Percentiles rank a stretch among this genome's conserved stretches.
Conservation (phyloP, 805 yeast genomes). For the Komagataella kurtzmanii region DNA sequence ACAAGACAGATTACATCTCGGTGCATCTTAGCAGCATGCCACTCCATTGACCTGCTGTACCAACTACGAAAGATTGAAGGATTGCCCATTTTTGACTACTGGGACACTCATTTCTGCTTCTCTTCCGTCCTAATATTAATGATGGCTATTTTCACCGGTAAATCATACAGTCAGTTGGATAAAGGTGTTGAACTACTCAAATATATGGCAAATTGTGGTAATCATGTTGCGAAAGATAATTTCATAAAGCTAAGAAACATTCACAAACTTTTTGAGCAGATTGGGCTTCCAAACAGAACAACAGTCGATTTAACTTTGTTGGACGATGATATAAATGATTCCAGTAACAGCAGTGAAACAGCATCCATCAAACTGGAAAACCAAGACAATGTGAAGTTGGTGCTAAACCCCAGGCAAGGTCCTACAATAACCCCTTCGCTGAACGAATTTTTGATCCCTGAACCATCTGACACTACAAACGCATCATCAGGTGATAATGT, state of each 20-base stretch:
- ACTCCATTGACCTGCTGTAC: constrained; percentile 16
- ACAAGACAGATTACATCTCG: constrained; percentile 11
- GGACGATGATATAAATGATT: constrained; percentile 2
- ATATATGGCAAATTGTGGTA: constrained; percentile 14
- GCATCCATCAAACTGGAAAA: constrained; percentile 3
- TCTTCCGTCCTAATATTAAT: constrained; percentile 18
- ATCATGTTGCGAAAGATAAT: constrained; percentile 14
- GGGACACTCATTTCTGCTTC: constrained; percentile 25
- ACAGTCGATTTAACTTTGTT: constrained; percentile 4
- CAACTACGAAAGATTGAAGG: constrained; percentile 14
- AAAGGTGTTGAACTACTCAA: constrained; percentile 13
- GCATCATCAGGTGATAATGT: neutral
- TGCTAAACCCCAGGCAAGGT: neutral
- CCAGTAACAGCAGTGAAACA: constrained; percentile 3
- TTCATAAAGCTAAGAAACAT: constrained; percentile 12
- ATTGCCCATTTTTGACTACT: constrained; percentile 23
- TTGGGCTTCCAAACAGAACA: constrained; percentile 7
- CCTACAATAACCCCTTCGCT: neutral
- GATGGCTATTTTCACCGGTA: constrained; percentile 8
- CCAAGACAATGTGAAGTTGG: constrained; percentile 2
- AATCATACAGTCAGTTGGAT: constrained; percentile 2
- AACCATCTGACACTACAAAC: neutral
- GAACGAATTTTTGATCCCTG: neutral
- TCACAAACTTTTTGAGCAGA: constrained; percentile 9
- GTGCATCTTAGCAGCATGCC: constrained; percentile 18